These are phyloP conservation scores for Helotiales sp. DNA, from an alignment of 2,329 filamentous ascomycete species.

Conservation along the genomic window DNA sequence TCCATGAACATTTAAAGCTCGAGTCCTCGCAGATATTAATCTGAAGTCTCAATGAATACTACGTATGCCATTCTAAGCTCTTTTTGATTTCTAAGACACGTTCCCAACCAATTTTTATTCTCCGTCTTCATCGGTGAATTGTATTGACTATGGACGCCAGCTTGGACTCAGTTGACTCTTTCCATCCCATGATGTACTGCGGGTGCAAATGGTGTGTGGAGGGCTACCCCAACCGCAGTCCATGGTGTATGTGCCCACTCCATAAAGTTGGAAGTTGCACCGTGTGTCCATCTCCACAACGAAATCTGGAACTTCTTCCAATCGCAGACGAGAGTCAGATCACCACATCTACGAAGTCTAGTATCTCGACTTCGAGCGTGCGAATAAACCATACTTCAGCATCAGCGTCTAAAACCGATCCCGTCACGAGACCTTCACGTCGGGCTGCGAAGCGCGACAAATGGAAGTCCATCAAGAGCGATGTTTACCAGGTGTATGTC, in stretches of 20 bases:
- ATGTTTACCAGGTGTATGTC: neutral
- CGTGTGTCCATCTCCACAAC: too few species aligned
- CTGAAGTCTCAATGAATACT: neutral
- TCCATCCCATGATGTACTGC: too few species aligned
- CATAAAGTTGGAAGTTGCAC: neutral
- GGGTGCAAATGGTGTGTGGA: too few species aligned
- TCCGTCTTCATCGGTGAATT: neutral
- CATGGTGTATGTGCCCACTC: too few species aligned
- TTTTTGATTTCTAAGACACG: neutral
- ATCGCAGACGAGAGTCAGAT: too few species aligned
- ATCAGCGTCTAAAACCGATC: neutral
- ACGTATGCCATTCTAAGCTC: neutral
- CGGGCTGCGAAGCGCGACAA: neutral
- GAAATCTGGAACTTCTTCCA: too few species aligned
- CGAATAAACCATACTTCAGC: neutral
- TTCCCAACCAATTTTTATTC: neutral
- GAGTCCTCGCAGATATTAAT: neutral
- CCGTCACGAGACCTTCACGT: neutral
- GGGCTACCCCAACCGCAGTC: too few species aligned
- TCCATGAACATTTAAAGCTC: neutral
- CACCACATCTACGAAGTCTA: too few species aligned
- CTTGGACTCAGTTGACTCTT: too few species aligned
- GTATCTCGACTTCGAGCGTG: too few species aligned
- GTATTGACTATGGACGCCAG: too few species aligned
- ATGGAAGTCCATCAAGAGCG: neutral